A percentile compares a stretch with the other conserved stretches of the same genome.
These are phyloP conservation scores for Yamadazyma ubonensis DNA, from an alignment of 805 yeast genomes.

Conservation along the genomic window DNA sequence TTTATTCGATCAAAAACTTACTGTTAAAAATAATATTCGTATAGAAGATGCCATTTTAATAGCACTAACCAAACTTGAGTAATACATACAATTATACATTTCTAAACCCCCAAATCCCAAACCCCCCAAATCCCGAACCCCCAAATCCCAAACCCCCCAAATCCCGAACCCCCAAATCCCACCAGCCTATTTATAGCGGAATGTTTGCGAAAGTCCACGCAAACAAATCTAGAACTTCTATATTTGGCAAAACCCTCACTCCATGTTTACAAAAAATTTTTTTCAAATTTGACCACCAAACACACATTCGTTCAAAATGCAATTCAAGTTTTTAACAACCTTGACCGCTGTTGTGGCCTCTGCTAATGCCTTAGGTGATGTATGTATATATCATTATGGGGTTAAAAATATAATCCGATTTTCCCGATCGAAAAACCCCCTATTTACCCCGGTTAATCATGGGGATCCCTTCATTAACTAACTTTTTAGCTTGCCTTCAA, in stretches of 20 bases:
- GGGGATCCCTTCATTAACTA: slow-evolving; percentile 7
- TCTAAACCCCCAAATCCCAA: not conserved
- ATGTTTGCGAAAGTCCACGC: not conserved
- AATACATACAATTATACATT: not conserved
- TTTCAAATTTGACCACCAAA: slow-evolving; percentile 10
- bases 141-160: too few species aligned
- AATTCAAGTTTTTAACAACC: slow-evolving; percentile 40
- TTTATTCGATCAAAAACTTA: slow-evolving; percentile 65
- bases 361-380: slow-evolving; percentile 59
- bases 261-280: slow-evolving; percentile 15
- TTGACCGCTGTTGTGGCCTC: slow-evolving; percentile 50
- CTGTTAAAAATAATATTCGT: slow-evolving; percentile 54
- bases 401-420: not conserved
- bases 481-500: slow-evolving; percentile 64
- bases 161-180: not conserved
- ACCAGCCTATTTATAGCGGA: slow-evolving; percentile 1
- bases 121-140: not conserved
- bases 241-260: slow-evolving; percentile 10
- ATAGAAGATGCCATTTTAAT: slow-evolving; percentile 73
- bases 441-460: slow-evolving; percentile 1
- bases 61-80: slow-evolving; percentile 42
- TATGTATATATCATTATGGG: slow-evolving; percentile 23
- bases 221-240: slow-evolving; percentile 14
- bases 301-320: slow-evolving; percentile 30
- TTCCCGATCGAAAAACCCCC: not conserved